A percentile compares a stretch with the other conserved stretches of the same genome.
Evolutionary conservation across 805 yeast genomes (phyloP).

Genomic region (Candida chauliodis): DNA sequence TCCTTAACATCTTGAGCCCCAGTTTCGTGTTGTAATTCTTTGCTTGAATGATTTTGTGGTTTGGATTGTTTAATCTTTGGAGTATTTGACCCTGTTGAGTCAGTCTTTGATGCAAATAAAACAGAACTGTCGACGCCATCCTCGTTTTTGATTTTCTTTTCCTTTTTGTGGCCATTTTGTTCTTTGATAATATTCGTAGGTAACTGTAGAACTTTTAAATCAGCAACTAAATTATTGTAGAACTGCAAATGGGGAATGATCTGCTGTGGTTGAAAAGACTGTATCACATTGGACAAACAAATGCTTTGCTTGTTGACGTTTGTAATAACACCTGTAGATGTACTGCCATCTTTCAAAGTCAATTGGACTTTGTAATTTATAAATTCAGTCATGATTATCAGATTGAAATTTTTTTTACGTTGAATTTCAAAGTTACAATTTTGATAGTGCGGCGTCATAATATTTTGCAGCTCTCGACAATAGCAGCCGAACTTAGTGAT

Average conservation of each 20-base stretch:
- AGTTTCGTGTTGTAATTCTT: constrained; percentile 42
- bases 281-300: constrained; percentile 21
- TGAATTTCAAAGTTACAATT: no score
- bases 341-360: constrained; percentile 35
- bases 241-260: constrained; percentile 16
- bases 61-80: constrained; percentile 9
- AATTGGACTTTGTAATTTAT: constrained; percentile 39
- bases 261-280: constrained; percentile 12
- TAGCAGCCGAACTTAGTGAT: no score
- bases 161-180: constrained; percentile 16
- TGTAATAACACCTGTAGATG: constrained; percentile 30
- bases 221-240: constrained; percentile 42
- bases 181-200: constrained; percentile 34
- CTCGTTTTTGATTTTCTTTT: constrained; percentile 5
- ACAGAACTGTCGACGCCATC: constrained; percentile 4
- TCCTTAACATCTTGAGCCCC: constrained; percentile 45
- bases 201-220: constrained; percentile 54
- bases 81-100: constrained; percentile 8
- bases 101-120: constrained; percentile 7
- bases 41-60: not conserved
- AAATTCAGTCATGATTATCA: constrained; percentile 32
- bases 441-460: no score
- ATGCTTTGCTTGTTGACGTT: constrained; percentile 29
- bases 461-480: no score
- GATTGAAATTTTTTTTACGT: constrained; percentile 4